Base-by-base conservation (phyloP, 305 asterid species). In the Striga hermonthica region DNA sequence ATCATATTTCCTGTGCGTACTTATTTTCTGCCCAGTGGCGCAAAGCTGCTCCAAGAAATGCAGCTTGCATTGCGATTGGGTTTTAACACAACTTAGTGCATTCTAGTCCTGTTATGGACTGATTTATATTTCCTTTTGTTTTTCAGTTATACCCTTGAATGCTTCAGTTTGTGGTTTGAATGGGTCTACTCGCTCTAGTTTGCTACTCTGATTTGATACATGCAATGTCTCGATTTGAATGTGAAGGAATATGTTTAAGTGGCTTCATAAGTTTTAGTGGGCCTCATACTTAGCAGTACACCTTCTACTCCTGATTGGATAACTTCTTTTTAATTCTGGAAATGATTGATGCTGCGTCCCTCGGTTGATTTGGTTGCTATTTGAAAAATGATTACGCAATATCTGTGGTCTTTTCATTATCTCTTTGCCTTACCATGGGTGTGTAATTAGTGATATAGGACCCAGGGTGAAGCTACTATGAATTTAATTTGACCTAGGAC, bases 21-120 rank as follows among this genome's bases (percentile, higher is more conserved):
- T 22, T 22, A 22, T 22, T 22, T 22, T 22, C 31, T 22, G 14
- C 22, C 64, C 9, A 41, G 47, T 53, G 45, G 4, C 62, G 74
- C 6, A 12, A 36, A 41, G 16, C 38, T 3, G 15, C 61, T 54
- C 53, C 2, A 22, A 35, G 10, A 11, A 34, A 40, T 35, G 28
- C n/a, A 43, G 7, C 12, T 56, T 41, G 22, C 57, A 15, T 53
- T 53, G 48, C 47, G 16, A 38, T 57, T 63, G 54, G 49, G 40
- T 63, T 10, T 15, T 36, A 12, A 52, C 69, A 36, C n/a, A 62
- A 37, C 31, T 31, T 56, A 57, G 52, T 45, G 55, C 41, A n/a
- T 62, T 53, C 52, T 43, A n/a, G 15, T 62, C 34, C 36, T 55
- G 58, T 56, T 45, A 8, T 34, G 67, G 55, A 31, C 53, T n/a